phyloP scores from a whole-genome alignment of 805 yeast species.

The Ogataea chonburiensis region DNA sequence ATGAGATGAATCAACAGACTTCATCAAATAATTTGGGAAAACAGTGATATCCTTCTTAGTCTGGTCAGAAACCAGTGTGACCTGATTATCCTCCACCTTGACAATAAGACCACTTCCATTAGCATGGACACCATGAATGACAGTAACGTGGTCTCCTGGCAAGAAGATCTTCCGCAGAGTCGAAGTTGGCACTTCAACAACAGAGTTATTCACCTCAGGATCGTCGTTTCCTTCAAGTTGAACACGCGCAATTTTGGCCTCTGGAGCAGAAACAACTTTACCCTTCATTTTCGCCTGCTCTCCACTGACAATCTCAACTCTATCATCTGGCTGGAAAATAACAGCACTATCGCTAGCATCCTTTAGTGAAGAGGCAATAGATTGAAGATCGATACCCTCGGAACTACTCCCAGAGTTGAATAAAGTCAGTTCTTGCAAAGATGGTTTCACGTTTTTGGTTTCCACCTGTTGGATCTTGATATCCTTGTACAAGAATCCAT shows the following conservation, averaged over 20 bases:
- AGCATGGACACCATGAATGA: slow-evolving; percentile 83
- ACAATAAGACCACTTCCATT: slow-evolving; percentile 97
- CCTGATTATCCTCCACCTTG: slow-evolving; percentile 76
- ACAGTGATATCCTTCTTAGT: slow-evolving; percentile 87
- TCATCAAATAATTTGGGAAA: slow-evolving; percentile 85
- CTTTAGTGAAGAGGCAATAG: slow-evolving; percentile 84
- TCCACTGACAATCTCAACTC: slow-evolving; percentile 87
- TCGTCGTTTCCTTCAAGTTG: slow-evolving; percentile 56
- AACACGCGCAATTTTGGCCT: slow-evolving; percentile 52
- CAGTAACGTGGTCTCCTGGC: slow-evolving; percentile 94
- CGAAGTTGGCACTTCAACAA: slow-evolving; percentile 76
- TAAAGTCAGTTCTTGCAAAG: slow-evolving; percentile 81
- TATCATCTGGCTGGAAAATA: slow-evolving; percentile 87
- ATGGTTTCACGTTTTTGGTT: slow-evolving; percentile 77
- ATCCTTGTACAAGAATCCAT: slow-evolving; percentile 85
- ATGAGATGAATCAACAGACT: slow-evolving; percentile 81
- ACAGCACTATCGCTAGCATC: slow-evolving; percentile 53
- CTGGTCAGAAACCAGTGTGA: slow-evolving; percentile 85
- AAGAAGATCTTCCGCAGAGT: slow-evolving; percentile 81
- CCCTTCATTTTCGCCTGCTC: slow-evolving; percentile 92
- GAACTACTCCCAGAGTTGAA: slow-evolving; percentile 74
- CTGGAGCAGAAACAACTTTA: slow-evolving; percentile 64
- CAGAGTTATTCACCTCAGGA: slow-evolving; percentile 49
- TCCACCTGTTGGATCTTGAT: slow-evolving; percentile 79
- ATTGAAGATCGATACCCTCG: slow-evolving; percentile 84